Conservation (phyloP, 495 filamentous ascomycete species). For the Lepraria neglecta region DNA sequence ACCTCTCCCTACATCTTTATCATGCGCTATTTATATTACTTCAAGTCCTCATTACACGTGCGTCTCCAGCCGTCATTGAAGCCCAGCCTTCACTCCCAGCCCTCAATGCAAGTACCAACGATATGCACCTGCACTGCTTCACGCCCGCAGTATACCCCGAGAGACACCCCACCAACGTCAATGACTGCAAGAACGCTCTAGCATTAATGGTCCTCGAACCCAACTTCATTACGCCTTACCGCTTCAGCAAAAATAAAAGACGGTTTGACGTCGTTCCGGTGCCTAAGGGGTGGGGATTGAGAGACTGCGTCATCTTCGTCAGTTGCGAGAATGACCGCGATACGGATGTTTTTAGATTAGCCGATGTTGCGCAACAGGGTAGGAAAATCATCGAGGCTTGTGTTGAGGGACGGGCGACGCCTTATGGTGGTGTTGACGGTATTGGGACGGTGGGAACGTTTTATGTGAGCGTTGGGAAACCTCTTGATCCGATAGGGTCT, state of each 20-base stretch:
- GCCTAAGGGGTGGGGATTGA: background rate
- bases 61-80: background rate
- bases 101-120: background rate
- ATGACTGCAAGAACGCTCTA: background rate
- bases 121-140: background rate
- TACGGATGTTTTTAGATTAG: background rate
- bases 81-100: no score
- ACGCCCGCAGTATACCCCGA: background rate
- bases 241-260: slow-evolving; percentile 6
- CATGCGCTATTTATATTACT: background rate
- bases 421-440: slow-evolving; percentile 4
- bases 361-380: background rate
- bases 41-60: background rate
- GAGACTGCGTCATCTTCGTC: slow-evolving; percentile 2
- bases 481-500: background rate
- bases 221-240: background rate
- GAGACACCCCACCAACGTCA: background rate
- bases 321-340: slow-evolving; percentile 5
- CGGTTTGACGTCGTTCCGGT: background rate
- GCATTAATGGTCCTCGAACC: background rate
- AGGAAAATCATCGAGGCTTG: background rate
- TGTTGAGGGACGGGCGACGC: background rate
- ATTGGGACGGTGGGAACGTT: background rate
- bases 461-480: slow-evolving; percentile 11
- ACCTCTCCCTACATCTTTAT: background rate